Base-by-base conservation (phyloP, 768 basidiomycete species). In the Tulasnella sp. region DNA sequence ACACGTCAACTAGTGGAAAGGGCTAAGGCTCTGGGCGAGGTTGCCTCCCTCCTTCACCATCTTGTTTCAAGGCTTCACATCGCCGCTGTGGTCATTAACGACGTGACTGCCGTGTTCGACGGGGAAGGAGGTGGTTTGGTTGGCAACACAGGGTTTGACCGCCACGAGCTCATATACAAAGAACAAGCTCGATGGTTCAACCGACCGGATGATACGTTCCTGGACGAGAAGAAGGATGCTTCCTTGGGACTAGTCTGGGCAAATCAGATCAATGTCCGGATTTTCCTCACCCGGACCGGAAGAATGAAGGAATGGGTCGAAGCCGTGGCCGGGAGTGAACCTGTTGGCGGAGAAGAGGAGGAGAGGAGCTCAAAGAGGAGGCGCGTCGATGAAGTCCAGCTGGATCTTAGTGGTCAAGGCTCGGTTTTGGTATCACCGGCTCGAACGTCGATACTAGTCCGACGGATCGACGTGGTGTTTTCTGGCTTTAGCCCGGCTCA, bases 221-320 rank as follows among this genome's bases (percentile, higher is more conserved):
- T 90, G 1, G 90, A 91, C 80, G 86, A 88, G 79, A 85, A 84
- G 71, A 95, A 96, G 83, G 93, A 97, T 85, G 95, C 94, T 0
- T 90, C 89, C 52, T 86, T 99, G 2, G 97, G 97, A 3, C 90
- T 98, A 75, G 92, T 91, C 12, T 99, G 97, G 97, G 93, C 97
- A 21, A 98, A 97, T 84, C 93, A 95, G 83, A 88, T 99, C 79
- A 97, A 97, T 82, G 89, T 88, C 5, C 90, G 97, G 34, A 89
- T 98, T 71, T 92, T 97, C 88, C 88, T 98, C 94, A 40, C 96
- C 96, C 0, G 89, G 89, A 14, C 87, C 94, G 80, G 88, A 92
- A 79, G 88, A 90, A 71, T 87, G 91, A 79, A 83, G 93, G 38
- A 85, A 87, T 77, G 87, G 87, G 56, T 39, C 58, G 81, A 48